A percentile compares a stretch with the other conserved stretches of the same genome.
These are phyloP conservation scores for Ceratobasidium sp. DNA, from an alignment of 1,284 basidiomycete genomes.

Conservation along the genomic window DNA sequence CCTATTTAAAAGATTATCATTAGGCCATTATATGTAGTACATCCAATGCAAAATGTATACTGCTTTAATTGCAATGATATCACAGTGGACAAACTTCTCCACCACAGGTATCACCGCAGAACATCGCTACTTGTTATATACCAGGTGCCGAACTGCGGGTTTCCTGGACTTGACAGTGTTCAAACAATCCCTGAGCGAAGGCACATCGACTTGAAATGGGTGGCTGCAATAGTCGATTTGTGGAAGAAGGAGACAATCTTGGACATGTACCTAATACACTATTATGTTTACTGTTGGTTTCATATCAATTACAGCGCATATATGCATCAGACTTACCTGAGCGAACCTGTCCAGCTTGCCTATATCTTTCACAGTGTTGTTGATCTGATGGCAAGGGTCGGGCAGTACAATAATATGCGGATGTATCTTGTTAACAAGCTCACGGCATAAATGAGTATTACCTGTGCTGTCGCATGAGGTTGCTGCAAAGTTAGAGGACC, in stretches of 20 bases:
- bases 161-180: conserved; percentile 52
- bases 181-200: conserved; percentile 43
- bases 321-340: conserved; percentile 46
- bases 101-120: background rate
- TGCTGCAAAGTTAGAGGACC: conserved; percentile 48
- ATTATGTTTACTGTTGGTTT: background rate
- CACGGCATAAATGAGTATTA: conserved; percentile 51
- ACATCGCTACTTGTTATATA: conserved; percentile 37
- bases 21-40: background rate
- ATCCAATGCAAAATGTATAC: background rate
- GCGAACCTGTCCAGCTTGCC: conserved; percentile 50
- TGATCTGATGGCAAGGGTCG: conserved; percentile 54
- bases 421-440: conserved; percentile 46
- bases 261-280: conserved; percentile 47
- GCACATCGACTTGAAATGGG: conserved; percentile 46
- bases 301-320: background rate
- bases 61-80: conserved; percentile 4
- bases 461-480: conserved; percentile 54
- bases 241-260: conserved; percentile 48
- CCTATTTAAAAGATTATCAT: background rate
- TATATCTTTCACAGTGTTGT: conserved; percentile 53
- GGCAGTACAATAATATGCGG: conserved; percentile 51
- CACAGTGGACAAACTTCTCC: background rate
- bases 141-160: conserved; percentile 51
- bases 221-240: conserved; percentile 49